These are phyloP conservation scores for Aristolochia californica DNA, from an alignment of 164 flowering plant species.

Conservation along the genomic window DNA sequence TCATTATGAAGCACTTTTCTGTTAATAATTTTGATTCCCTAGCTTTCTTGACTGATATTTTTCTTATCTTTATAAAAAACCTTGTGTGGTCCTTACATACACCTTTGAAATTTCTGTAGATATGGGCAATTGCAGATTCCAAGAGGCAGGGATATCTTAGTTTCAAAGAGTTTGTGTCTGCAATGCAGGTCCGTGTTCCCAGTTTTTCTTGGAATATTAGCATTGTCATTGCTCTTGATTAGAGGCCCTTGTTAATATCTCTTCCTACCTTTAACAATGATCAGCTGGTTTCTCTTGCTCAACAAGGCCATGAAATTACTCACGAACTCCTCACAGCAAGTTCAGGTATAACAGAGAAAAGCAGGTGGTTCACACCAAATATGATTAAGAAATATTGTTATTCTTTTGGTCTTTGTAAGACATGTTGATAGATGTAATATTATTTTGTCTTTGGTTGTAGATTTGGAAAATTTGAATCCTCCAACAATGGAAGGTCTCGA, in stretches of 20 bases:
- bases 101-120: slow-evolving; percentile 27
- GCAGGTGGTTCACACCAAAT: not conserved
- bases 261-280: slow-evolving; percentile 1
- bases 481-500: slow-evolving; percentile 74
- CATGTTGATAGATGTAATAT: no score
- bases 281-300: slow-evolving; percentile 79
- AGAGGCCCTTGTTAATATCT: not conserved
- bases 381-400: not conserved
- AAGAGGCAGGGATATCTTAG: slow-evolving; percentile 87
- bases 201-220: not conserved
- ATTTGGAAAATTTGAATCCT: slow-evolving; percentile 22
- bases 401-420: not conserved
- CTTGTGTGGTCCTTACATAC: no score
- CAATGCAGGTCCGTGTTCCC: slow-evolving; percentile 75
- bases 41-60: no score
- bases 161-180: slow-evolving; percentile 62
- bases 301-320: slow-evolving; percentile 58
- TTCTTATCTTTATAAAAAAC: no score
- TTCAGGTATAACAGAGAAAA: slow-evolving; percentile 28
- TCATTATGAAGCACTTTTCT: no score
- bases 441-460: no score
- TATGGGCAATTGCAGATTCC: slow-evolving; percentile 95
- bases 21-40: no score
- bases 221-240: not conserved
- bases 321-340: slow-evolving; percentile 33